Evolutionary conservation across 23 red algal genomes (phyloP).

Genomic region (Gracilaria gracilis): DNA sequence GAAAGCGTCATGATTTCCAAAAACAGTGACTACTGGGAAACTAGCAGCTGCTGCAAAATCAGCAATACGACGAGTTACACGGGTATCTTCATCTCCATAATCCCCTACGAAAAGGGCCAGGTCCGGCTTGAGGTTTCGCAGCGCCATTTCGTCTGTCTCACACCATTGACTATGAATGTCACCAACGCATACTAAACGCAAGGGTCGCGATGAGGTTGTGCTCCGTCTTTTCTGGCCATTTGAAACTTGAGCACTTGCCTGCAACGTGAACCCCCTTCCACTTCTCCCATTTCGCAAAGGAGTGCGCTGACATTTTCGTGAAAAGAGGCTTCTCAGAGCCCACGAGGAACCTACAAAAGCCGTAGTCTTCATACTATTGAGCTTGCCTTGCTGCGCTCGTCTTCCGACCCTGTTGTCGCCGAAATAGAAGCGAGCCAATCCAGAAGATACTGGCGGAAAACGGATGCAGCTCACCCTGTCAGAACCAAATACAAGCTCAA

Average conservation of each 20-base stretch:
- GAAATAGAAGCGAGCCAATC: background rate
- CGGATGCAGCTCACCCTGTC: background rate
- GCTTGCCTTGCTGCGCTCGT: background rate
- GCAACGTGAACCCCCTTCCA: background rate
- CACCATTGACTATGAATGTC: constrained; percentile 89
- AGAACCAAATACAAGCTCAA: background rate
- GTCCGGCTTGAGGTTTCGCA: constrained; percentile 63
- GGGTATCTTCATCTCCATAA: constrained; percentile 83
- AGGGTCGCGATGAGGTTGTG: background rate
- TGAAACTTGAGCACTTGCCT: background rate
- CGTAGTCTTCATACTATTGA: background rate
- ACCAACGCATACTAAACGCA: constrained; percentile 77
- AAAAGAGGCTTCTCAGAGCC: background rate
- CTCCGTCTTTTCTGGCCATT: background rate
- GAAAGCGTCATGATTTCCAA: constrained; percentile 93
- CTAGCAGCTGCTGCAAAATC: background rate
- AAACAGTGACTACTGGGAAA: constrained; percentile 56
- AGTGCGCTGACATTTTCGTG: constrained; percentile 9
- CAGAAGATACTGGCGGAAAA: background rate
- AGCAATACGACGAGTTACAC: constrained; percentile 57
- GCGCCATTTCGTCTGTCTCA: constrained; percentile 51
- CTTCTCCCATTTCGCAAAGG: background rate
- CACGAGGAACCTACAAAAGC: constrained; percentile 10
- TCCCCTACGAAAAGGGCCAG: constrained; percentile 86
- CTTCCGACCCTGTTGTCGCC: background rate